phyloP scores from a whole-genome alignment of 495 filamentous ascomycete genomes.

The Recurvomyces mirabilis region DNA sequence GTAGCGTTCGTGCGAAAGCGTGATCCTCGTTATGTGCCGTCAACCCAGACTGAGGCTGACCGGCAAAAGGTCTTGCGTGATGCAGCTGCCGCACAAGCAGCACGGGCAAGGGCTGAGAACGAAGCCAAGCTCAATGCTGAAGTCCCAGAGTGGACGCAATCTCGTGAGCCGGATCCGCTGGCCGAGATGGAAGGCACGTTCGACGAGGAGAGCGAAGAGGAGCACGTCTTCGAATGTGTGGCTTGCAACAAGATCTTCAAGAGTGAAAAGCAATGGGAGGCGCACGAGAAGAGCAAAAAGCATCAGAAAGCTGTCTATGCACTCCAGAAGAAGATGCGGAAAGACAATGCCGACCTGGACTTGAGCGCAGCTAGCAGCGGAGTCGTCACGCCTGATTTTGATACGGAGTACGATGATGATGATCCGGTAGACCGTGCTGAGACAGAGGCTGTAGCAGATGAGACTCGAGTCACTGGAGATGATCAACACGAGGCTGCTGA shows the following conservation, averaged over 20 bases:
- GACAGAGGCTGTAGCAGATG: neutral
- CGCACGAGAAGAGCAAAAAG: constrained; percentile 96
- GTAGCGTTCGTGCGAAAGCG: constrained; percentile 87
- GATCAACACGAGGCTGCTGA: constrained; percentile 1
- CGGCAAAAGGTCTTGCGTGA: constrained; percentile 69
- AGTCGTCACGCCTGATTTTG: constrained; percentile 28
- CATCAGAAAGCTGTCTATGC: constrained; percentile 75
- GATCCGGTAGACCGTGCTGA: constrained; percentile 1
- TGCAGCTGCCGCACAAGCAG: constrained; percentile 72
- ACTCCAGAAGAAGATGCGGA: constrained; percentile 69
- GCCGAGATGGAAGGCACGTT: constrained; percentile 36
- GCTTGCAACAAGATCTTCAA: constrained; percentile 89
- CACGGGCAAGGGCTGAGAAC: constrained; percentile 68
- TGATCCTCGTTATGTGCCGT: constrained; percentile 67
- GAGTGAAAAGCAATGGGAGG: constrained; percentile 79
- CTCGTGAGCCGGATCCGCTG: constrained; percentile 38
- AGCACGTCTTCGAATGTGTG: constrained; percentile 71
- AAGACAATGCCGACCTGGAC: constrained; percentile 53
- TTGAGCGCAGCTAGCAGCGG: constrained; percentile 36
- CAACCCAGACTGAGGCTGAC: constrained; percentile 64
- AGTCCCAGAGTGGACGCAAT: constrained; percentile 68
- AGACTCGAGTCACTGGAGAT: neutral
- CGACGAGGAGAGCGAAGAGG: constrained; percentile 42
- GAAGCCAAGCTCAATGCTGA: constrained; percentile 52
- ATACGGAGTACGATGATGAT: constrained; percentile 29